Evolutionary conservation across 192 early-diverging fungal genomes (phyloP), one percentile per base, ranked within the genome.

Genomic region (Chytriomyces sp.): DNA sequence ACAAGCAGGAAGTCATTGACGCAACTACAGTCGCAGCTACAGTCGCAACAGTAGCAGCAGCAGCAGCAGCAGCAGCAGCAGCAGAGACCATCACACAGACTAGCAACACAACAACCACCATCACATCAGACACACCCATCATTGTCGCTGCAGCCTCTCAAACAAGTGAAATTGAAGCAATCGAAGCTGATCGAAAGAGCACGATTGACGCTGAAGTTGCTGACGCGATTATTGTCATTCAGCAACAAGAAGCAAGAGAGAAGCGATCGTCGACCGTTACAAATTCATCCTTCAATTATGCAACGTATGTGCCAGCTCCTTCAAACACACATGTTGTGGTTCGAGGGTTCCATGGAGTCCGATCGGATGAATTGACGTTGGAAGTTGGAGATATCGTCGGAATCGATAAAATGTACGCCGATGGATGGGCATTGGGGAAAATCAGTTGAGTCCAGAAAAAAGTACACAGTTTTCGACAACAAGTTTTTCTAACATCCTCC

Each of bases 371-470:
- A 69, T 72, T 89, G 72, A 74, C 69, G 10, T 60, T 89, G 66
- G 79, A 84, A 48, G 74, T 77, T 10, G 87, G 85, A 44, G 87
- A 89, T 53, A 83, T 89, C 44, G 81, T 89, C 57, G 85, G 85
- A 65, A 85, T 89, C 46, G 85, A 87, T 73, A 65, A 75, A 13
- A 75, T 79, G 73, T 89, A 82, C 68, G 50, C 43, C 0, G 87
- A 89, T 75, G 85, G 85, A 7, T 89, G 85, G 87, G 86, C 86
- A 5, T 72, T 82, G 61, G 86, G 83, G 9, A 57, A 57, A 57
- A 13, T 57, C 53, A 57, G 53, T 57, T n/a, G 35, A 35, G 35
- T 35, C 35, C 0, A 35, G 4, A 35, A 35, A 35, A n/a, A n/a
- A n/a, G n/a, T 35, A 2, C 2, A 35, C 28, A 35, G 28, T 35